phyloP scores from a whole-genome alignment of 805 yeast species.

The Zygosaccharomyces rouxii region DNA sequence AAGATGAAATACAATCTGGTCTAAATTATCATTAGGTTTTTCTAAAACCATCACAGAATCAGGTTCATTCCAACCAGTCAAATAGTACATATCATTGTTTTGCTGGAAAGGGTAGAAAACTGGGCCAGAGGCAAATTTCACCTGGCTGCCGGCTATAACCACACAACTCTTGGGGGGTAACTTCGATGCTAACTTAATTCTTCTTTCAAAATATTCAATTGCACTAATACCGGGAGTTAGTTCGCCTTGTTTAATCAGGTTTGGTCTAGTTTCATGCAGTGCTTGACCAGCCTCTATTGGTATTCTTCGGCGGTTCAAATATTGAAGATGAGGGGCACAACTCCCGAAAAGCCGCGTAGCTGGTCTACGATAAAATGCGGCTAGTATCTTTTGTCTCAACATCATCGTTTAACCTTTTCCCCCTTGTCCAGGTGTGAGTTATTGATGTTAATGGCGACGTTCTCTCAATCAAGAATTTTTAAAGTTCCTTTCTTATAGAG shows the following conservation, averaged over 20 bases:
- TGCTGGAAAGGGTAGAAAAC: constrained; percentile 93
- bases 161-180: constrained; percentile 66
- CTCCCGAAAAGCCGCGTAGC: constrained; percentile 5
- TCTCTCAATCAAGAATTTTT: neutral
- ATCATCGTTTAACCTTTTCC: neutral
- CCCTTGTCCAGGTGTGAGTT: neutral
- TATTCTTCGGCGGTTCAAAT: constrained; percentile 15
- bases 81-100: constrained; percentile 77
- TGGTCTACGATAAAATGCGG: neutral
- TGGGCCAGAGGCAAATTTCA: constrained; percentile 81
- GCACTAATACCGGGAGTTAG: constrained; percentile 87
- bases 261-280: constrained; percentile 77
- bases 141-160: constrained; percentile 64
- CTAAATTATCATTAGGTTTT: constrained; percentile 49
- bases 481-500: neutral
- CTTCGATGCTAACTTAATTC: constrained; percentile 51
- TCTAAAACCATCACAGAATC: constrained; percentile 67
- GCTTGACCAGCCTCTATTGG: constrained; percentile 74
- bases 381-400: neutral
- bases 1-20: constrained; percentile 63
- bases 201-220: constrained; percentile 69
- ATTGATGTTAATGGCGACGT: neutral
- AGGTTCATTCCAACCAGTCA: constrained; percentile 93
- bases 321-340: constrained; percentile 6
- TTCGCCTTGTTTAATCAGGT: constrained; percentile 66